Evolutionary conservation across 805 yeast species (phyloP), one percentile per base, ranked within the genome.

Genomic region (Blastobotrys muscicola): DNA sequence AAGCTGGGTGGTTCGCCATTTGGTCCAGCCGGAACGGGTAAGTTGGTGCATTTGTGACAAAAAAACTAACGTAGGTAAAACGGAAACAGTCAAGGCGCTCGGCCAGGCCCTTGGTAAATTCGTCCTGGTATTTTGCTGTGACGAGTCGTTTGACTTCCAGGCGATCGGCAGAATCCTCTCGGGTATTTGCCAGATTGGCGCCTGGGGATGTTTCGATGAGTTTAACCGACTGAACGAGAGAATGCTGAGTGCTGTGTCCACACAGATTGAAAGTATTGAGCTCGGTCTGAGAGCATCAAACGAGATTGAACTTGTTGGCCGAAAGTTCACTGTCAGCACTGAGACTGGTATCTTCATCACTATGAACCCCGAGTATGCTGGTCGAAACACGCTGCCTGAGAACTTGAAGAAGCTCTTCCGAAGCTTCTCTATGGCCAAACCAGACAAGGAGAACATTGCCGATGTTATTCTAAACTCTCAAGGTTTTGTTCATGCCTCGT

Each of bases 21-120:
- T 60, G 97, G 97, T 0, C 97, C 97, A 1, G 96, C 97, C 2
- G 97, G 97, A 35, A 90, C 97, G 0, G 97, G 97, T 50, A 44
- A 33, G 47, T 23, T 8, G 11, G 7, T 23, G n/a, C 10, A 5
- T 32, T 13, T 39, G 20, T 8, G 8, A 26, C 42, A 15, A 39
- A 29, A 26, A 41, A 41, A 10, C 3, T 32, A 20, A 20, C 26
- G 5, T 39, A 42, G 40, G 41, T 38, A 90, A 90, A 57, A 90
- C 97, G 0, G 97, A 90, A 58, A 73, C 94, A 0, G 72, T 90
- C 20, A 90, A 90, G 58, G 84, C 94, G 0, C 65, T 89, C 29
- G 96, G 92, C 1, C 77, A 77, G 35, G 76, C 76, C 33, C 64
- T 90, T 6, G 97, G 97, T 6, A 71, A 77, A 45, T 75, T 78